A percentile compares a stretch with the other conserved stretches of the same genome.
Evolutionary conservation across 495 filamentous ascomycete species (phyloP).

Genomic region (Cudoniella acicularis): DNA sequence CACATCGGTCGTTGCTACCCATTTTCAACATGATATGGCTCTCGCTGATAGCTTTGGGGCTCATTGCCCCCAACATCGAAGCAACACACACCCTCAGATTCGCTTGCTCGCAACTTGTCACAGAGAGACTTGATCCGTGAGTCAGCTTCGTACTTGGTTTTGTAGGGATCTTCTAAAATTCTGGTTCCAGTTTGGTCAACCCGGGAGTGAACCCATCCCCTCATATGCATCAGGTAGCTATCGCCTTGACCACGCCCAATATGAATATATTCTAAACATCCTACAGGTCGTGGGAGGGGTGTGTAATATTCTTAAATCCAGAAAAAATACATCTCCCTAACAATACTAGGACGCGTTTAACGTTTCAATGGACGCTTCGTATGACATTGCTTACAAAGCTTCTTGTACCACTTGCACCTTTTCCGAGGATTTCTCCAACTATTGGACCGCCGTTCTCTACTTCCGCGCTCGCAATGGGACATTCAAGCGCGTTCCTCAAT

Average conservation of each 20-base stretch:
- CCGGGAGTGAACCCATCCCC: background rate
- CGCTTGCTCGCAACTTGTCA: background rate
- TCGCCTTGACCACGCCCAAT: too few relatives aligned
- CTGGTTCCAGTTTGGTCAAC: background rate
- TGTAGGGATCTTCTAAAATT: background rate
- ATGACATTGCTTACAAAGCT: constrained; percentile 31
- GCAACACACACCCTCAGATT: background rate
- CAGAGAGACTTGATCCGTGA: background rate
- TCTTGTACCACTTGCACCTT: constrained; percentile 59
- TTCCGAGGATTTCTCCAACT: constrained; percentile 60
- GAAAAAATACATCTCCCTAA: background rate
- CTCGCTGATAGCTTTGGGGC: background rate
- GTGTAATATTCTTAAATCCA: background rate
- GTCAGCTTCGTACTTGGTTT: background rate
- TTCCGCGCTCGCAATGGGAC: constrained; percentile 57
- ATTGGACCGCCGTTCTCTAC: constrained; percentile 65
- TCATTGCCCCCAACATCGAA: background rate
- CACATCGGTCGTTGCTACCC: too few relatives aligned
- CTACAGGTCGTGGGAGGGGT: constrained; percentile 1
- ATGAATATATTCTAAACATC: background rate
- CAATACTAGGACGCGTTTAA: constrained; percentile 27
- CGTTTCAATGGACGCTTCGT: constrained; percentile 28
- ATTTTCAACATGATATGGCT: constrained; percentile 18
- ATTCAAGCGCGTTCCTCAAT: constrained; percentile 60
- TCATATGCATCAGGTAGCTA: background rate